phyloP scores from a whole-genome alignment of 1,284 basidiomycete species.

The Thelephora terrestris region DNA sequence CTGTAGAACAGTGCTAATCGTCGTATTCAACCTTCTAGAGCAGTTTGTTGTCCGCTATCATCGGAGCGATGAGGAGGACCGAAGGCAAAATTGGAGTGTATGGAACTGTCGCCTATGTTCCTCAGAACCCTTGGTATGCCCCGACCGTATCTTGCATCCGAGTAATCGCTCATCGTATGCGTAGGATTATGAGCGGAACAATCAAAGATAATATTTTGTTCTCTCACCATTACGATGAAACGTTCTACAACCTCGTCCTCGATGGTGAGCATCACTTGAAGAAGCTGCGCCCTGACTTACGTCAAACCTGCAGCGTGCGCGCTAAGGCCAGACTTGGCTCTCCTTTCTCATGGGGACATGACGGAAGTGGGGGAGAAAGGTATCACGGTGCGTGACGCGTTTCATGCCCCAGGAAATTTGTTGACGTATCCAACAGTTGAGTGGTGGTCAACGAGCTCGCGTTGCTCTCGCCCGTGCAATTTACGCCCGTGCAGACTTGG shows the following conservation, averaged over 20 bases:
- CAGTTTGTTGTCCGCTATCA: conserved; percentile 64
- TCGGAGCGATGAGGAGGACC: conserved; percentile 80
- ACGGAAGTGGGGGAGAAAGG: conserved; percentile 75
- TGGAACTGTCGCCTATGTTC: conserved; percentile 81
- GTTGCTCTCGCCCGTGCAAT: conserved; percentile 38
- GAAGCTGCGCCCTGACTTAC: conserved; percentile 1
- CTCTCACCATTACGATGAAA: conserved; percentile 79
- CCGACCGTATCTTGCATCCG: conserved; percentile 5
- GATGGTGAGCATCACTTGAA: conserved; percentile 38
- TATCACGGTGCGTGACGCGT: conserved; percentile 10
- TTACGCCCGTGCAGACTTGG: conserved; percentile 33
- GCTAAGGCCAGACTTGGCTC: conserved; percentile 67
- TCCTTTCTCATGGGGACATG: conserved; percentile 63
- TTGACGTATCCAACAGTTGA: conserved; percentile 22
- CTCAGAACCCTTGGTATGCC: conserved; percentile 78
- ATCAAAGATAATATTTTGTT: conserved; percentile 88
- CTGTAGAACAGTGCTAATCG: background rate
- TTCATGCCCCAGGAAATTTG: conserved; percentile 26
- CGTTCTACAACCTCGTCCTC: conserved; percentile 64
- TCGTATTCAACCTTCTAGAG: conserved; percentile 30
- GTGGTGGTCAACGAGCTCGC: conserved; percentile 63
- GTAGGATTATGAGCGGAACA: conserved; percentile 73
- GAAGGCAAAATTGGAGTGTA: conserved; percentile 66
- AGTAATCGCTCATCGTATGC: conserved; percentile 3
- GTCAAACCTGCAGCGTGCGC: conserved; percentile 59